Evolutionary conservation across 768 basidiomycete genomes (phyloP).

Genomic region (Termitomyces sp.): DNA sequence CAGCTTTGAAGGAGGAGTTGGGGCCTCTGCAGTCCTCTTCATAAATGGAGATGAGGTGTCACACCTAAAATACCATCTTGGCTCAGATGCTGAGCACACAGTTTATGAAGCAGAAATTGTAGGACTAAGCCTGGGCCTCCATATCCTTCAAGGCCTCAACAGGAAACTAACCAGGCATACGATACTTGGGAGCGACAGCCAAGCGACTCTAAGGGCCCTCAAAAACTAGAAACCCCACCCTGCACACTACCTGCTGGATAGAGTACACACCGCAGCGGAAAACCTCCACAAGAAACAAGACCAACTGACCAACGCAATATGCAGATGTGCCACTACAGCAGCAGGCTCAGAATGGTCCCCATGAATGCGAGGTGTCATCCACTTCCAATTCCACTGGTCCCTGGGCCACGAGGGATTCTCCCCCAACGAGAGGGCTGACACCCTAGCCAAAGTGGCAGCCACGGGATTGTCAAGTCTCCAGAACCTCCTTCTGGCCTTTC

Average conservation of each 20-base stretch:
- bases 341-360: neutral
- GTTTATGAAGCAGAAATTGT: slow-evolving; percentile 5
- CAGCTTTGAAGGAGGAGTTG: slow-evolving; percentile 5
- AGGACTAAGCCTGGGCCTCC: neutral
- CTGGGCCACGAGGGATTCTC: neutral
- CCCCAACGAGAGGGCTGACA: neutral
- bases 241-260: slow-evolving; percentile 5
- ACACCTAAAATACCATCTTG: slow-evolving; percentile 1
- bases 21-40: slow-evolving; percentile 2
- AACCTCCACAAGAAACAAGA: neutral
- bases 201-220: neutral
- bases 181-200: slow-evolving; percentile 2
- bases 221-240: slow-evolving; percentile 5
- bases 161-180: neutral
- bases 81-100: slow-evolving; percentile 2
- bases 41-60: neutral
- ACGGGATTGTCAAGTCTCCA: too few relatives aligned
- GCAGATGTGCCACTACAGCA: too few relatives aligned
- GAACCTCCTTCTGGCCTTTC: too few relatives aligned
- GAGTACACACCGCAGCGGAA: neutral
- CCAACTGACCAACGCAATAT: neutral
- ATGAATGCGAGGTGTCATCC: neutral
- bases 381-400: neutral
- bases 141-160: neutral
- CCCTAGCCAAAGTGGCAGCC: too few relatives aligned